Base-by-base conservation (phyloP, 176 grass and related monocot species). In the Raddia distichophylla region DNA sequence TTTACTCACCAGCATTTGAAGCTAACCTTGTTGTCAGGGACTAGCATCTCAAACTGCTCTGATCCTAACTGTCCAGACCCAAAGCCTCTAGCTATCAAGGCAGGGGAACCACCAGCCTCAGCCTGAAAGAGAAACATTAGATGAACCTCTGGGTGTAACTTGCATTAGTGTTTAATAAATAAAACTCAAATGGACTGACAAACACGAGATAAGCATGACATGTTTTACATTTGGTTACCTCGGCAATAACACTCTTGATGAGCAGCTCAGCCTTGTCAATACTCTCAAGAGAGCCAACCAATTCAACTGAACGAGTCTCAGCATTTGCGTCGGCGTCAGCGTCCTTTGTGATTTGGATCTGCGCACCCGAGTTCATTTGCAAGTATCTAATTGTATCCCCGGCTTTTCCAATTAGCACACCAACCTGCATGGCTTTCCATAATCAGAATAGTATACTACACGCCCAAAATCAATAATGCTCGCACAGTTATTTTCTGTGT, bases 281-380 rank as follows among this genome's bases (percentile, higher is more conserved):
- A 67, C 91, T 90, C 70, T 67, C 89, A n/a, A 71, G 60, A 34
- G 84, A 69, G 63, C 96, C 96, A 80, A 93, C 72, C 74, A 98
- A 45, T 90, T 98, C 92, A 18, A 98, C 95, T 3, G 74, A 47
- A n/a, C 95, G 88, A 79, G 86, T 88, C 13, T 11, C 63, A 10
- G 88, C 85, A 83, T 88, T 69, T 15, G 85, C 42, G 76, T 89
- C 71, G 49, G 74, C 89, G 13, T 99, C 91, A 1, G 57, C 60
- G 9, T 99, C 96, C 87, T 92, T 99, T 64, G 91, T 94, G 59
- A 99, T 95, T 81, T 99, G 96, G 45, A 99, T 99, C 92, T 94
- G 91, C 3, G 93, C 87, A 4, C 93, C 93, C 0, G 96, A 99
- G 77, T 74, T 93, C 12, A 60, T 62, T 77, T 99, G 96, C 63